Percentiles rank a stretch among this genome's conserved stretches.
phyloP scores from a whole-genome alignment of 306 rosid genomes.

The Prosopis cineraria region DNA sequence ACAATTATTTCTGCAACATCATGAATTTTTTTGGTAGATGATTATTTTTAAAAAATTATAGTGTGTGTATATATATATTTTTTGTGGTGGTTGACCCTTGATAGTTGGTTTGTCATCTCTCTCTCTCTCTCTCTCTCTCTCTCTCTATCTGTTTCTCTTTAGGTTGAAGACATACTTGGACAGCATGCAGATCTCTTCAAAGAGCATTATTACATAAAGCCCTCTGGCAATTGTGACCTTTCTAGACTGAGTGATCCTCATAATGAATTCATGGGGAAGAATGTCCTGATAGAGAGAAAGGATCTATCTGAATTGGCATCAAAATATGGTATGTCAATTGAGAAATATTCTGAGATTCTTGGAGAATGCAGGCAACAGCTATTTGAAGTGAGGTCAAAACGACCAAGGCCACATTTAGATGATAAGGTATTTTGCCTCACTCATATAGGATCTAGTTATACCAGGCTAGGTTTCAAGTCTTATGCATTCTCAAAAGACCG shows the following conservation, averaged over 20 bases:
- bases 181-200: conserved; percentile 76
- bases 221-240: conserved; percentile 79
- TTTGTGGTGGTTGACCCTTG: not conserved
- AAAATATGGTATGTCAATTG: conserved; percentile 62
- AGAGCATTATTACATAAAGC: conserved; percentile 77
- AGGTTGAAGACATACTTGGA: conserved; percentile 84
- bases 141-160: conserved; percentile 34
- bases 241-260: conserved; percentile 93
- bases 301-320: conserved; percentile 64
- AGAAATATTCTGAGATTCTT: conserved; percentile 65
- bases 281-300: conserved; percentile 80
- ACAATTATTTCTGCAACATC: not conserved
- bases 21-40: conserved; percentile 7
- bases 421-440: conserved; percentile 62
- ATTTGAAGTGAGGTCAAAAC: conserved; percentile 69
- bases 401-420: conserved; percentile 91
- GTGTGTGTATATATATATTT: no score
- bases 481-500: conserved; percentile 31
- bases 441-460: conserved; percentile 6
- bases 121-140: conserved; percentile 6
- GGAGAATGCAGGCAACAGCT: conserved; percentile 78
- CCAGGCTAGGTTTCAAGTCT: conserved; percentile 16
- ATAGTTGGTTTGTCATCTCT: not conserved
- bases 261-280: conserved; percentile 76
- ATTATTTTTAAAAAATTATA: no score